These are phyloP conservation scores for Serendipita vermifera DNA, from an alignment of 768 basidiomycete species.

Conservation along the genomic window DNA sequence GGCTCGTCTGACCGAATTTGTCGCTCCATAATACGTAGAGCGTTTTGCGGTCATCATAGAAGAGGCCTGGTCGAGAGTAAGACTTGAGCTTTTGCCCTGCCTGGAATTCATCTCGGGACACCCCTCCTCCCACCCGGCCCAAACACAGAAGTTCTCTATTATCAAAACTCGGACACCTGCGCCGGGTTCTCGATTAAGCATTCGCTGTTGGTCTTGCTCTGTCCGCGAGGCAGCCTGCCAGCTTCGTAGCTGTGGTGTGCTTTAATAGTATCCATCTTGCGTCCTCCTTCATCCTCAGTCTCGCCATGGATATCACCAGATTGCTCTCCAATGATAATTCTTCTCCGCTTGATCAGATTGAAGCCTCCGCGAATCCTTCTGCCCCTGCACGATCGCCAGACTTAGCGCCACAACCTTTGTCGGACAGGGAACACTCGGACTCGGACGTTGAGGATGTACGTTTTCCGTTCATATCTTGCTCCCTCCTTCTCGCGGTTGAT, in stretches of 20 bases:
- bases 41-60: no score
- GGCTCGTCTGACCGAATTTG: no score
- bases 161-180: conserved; percentile 6
- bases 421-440: not conserved
- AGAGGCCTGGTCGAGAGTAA: no score
- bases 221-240: conserved; percentile 6
- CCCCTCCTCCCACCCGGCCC: not conserved
- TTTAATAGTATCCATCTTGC: not conserved
- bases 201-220: not conserved
- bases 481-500: not conserved
- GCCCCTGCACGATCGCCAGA: not conserved
- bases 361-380: not conserved
- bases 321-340: not conserved
- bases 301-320: conserved; percentile 1
- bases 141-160: not conserved
- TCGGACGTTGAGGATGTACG: not conserved
- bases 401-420: not conserved
- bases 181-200: not conserved
- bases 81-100: no score
- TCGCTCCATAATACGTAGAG: no score
- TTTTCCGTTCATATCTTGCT: not conserved
- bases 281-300: not conserved
- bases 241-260: not conserved
- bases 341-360: not conserved
- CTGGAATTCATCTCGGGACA: no score